phyloP scores from a whole-genome alignment of 2,329 filamentous ascomycete species.

The Ramularia endophylla region DNA sequence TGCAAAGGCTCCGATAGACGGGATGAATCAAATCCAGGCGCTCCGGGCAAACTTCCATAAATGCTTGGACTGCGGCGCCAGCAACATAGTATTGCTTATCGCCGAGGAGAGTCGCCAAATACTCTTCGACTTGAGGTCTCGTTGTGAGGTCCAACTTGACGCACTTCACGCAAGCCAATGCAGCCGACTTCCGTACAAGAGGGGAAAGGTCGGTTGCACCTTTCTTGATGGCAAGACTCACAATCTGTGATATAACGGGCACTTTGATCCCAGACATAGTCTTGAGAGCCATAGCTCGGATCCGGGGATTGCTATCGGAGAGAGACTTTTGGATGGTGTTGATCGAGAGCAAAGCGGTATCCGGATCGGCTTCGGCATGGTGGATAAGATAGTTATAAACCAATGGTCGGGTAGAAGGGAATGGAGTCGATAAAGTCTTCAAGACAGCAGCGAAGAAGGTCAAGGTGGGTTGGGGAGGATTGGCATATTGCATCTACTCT shows the following conservation, averaged over 20 bases:
- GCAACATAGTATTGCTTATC: slow-evolving; percentile 97
- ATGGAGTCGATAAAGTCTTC: slow-evolving; percentile 94
- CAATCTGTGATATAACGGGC: slow-evolving; percentile 95
- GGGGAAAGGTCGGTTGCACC: slow-evolving; percentile 92
- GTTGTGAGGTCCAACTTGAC: slow-evolving; percentile 84
- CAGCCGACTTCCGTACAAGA: slow-evolving; percentile 85
- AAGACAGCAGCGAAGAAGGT: slow-evolving; percentile 97
- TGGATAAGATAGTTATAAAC: slow-evolving; percentile 98
- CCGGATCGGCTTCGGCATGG: slow-evolving; percentile 92
- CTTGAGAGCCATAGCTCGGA: slow-evolving; percentile 84
- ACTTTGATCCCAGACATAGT: slow-evolving; percentile 98
- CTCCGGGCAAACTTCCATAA: slow-evolving; percentile 83
- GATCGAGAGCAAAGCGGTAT: slow-evolving; percentile 91
- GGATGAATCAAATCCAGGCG: slow-evolving; percentile 83
- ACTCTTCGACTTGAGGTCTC: slow-evolving; percentile 76
- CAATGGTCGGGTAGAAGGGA: slow-evolving; percentile 92
- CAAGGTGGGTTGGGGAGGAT: slow-evolving; percentile 78
- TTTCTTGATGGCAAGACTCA: slow-evolving; percentile 91
- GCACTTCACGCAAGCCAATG: slow-evolving; percentile 92
- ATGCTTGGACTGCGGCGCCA: slow-evolving; percentile 83
- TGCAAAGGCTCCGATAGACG: slow-evolving; percentile 78
- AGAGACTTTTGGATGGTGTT: slow-evolving; percentile 99
- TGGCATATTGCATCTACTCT: slow-evolving; percentile 85
- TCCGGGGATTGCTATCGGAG: slow-evolving; percentile 83
- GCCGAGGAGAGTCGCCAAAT: slow-evolving; percentile 68